Conservation (phyloP, 768 basidiomycete genomes). For the Tephrocybe sp. region DNA sequence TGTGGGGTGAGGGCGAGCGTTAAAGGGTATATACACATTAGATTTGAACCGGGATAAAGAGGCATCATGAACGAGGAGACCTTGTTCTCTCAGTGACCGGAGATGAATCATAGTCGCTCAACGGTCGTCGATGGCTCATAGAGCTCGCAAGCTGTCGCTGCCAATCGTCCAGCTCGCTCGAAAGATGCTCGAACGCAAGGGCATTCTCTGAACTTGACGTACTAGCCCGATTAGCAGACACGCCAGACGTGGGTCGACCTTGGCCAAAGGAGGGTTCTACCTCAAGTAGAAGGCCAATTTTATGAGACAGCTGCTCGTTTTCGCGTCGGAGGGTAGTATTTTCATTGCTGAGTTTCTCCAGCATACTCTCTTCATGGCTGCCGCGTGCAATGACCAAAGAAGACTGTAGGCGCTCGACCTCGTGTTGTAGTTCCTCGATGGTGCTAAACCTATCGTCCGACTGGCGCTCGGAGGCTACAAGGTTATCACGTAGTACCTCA, state of each 20-base stretch:
- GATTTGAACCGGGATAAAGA: slow-evolving; percentile 32
- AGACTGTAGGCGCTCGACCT: slow-evolving; percentile 72
- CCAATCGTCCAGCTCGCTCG: slow-evolving; percentile 83
- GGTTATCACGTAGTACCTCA: slow-evolving; percentile 62
- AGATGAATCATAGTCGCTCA: slow-evolving; percentile 70
- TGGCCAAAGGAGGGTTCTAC: slow-evolving; percentile 73
- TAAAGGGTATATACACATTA: slow-evolving; percentile 50
- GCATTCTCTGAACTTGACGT: slow-evolving; percentile 83
- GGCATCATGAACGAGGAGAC: slow-evolving; percentile 51
- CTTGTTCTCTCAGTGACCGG: slow-evolving; percentile 56
- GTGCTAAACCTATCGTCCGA: slow-evolving; percentile 74
- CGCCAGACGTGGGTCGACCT: slow-evolving; percentile 58
- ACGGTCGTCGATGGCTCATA: slow-evolving; percentile 67
- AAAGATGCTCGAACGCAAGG: slow-evolving; percentile 72
- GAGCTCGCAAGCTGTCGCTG: slow-evolving; percentile 80
- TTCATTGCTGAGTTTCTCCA: slow-evolving; percentile 82
- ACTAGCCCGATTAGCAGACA: slow-evolving; percentile 59
- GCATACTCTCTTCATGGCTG: slow-evolving; percentile 70
- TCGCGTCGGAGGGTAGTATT: slow-evolving; percentile 77
- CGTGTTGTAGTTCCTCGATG: slow-evolving; percentile 77
- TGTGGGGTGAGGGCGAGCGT: slow-evolving; percentile 33
- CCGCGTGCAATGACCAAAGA: slow-evolving; percentile 73
- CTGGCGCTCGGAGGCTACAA: slow-evolving; percentile 71
- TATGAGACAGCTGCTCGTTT: slow-evolving; percentile 88
- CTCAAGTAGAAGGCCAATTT: slow-evolving; percentile 85